These are phyloP conservation scores for Vaccinium macrocarpon DNA, from an alignment of 148 eudicot genomes.

Conservation along the genomic window DNA sequence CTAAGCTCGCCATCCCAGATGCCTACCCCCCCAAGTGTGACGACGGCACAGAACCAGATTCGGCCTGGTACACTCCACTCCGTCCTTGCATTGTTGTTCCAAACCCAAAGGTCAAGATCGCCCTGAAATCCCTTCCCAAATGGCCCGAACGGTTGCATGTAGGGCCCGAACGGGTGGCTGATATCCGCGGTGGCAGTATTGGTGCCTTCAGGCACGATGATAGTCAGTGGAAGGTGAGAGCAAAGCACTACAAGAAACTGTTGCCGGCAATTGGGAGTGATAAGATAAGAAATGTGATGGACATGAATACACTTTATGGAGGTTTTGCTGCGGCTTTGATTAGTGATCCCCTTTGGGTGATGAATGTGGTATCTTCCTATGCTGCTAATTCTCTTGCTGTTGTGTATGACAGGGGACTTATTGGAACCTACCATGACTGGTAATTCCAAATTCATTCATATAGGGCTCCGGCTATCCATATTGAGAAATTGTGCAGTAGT, in stretches of 20 bases:
- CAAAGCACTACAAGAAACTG: slow-evolving; percentile 79
- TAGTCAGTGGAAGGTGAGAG: slow-evolving; percentile 66
- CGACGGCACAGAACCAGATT: slow-evolving; percentile 84
- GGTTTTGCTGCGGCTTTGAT: slow-evolving; percentile 79
- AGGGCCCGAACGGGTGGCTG: slow-evolving; percentile 68
- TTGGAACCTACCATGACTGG: slow-evolving; percentile 93
- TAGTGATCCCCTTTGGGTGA: slow-evolving; percentile 86
- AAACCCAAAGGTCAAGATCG: slow-evolving; percentile 48
- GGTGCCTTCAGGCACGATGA: slow-evolving; percentile 67
- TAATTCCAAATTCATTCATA: slow-evolving; percentile 28
- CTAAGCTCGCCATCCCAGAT: slow-evolving; percentile 55
- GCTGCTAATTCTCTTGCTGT: slow-evolving; percentile 66
- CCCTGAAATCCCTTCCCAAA: slow-evolving; percentile 50
- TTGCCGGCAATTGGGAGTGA: slow-evolving; percentile 69
- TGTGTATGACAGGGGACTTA: slow-evolving; percentile 86
- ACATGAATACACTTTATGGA: slow-evolving; percentile 90
- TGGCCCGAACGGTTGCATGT: slow-evolving; percentile 71
- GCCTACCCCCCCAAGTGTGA: slow-evolving; percentile 80
- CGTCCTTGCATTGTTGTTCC: slow-evolving; percentile 79
- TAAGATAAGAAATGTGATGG: slow-evolving; percentile 90
- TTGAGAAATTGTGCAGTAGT: background rate
- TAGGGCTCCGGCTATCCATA: background rate
- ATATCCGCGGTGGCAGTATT: slow-evolving; percentile 59
- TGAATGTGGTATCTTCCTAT: slow-evolving; percentile 91
- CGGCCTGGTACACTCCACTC: slow-evolving; percentile 97